phyloP scores from a whole-genome alignment of 83 land plant species.

The Diphasiastrum complanatum region DNA sequence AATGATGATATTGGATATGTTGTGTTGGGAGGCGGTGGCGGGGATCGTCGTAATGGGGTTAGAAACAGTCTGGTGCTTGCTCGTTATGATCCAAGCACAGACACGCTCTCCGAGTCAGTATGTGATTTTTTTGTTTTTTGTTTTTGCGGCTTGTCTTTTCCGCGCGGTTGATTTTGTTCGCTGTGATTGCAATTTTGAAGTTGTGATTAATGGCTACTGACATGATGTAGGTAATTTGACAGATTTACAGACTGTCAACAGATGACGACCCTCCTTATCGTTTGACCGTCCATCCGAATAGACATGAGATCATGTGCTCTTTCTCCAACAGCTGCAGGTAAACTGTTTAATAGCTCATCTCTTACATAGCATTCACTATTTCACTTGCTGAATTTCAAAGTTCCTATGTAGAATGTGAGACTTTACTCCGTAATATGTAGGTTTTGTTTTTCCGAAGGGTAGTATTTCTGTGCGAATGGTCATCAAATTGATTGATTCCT shows the following conservation, averaged over 20 bases:
- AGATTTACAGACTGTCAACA: slow-evolving; percentile 39
- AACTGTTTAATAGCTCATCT: too few species aligned
- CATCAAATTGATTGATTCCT: too few species aligned
- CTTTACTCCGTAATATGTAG: slow-evolving; percentile 5
- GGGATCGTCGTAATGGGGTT: slow-evolving; percentile 50
- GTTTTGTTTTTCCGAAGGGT: too few species aligned
- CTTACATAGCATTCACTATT: too few species aligned
- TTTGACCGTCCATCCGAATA: slow-evolving; percentile 56
- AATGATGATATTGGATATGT: slow-evolving; percentile 8
- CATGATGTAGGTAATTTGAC: background rate
- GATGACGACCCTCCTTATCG: slow-evolving; percentile 54
- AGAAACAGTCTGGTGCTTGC: slow-evolving; percentile 40
- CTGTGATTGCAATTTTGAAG: too few species aligned
- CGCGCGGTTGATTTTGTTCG: background rate
- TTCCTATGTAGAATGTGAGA: slow-evolving; percentile 39
- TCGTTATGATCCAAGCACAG: slow-evolving; percentile 28
- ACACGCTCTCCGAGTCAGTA: slow-evolving; percentile 54
- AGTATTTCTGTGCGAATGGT: too few species aligned
- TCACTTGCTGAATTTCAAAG: too few species aligned
- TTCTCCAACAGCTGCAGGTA: slow-evolving; percentile 56
- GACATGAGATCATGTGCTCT: slow-evolving; percentile 51
- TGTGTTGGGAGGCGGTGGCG: slow-evolving; percentile 57
- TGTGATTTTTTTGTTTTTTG: background rate
- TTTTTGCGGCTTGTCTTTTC: background rate
- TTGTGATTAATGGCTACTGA: background rate